Evolutionary conservation across 2,329 filamentous ascomycete species (phyloP), one percentile per base, ranked within the genome.

Genomic region (Diaporthe sp.): DNA sequence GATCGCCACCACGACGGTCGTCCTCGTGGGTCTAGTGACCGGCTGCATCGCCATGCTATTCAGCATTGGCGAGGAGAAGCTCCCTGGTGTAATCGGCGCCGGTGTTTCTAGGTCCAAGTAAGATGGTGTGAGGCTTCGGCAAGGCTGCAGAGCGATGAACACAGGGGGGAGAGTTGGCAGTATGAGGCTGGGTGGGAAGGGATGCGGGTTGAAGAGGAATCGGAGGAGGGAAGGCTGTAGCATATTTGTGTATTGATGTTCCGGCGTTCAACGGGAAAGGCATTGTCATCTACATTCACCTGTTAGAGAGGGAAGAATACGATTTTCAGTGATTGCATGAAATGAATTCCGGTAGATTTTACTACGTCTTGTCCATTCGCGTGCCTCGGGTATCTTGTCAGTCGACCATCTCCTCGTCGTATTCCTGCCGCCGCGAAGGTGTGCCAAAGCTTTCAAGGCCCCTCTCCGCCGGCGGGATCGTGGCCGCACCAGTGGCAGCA

Each of bases 11-110:
- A 93, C 97, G 79, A 92, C 90, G 5, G 85, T 98, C 64, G 84
- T 92, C 50, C 86, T 97, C 76, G 85, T 97, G 1, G 89, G 90
- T 61, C 84, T 94, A 50, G 85, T 97, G 38, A 88, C 87, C 50
- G 92, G 93, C 82, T 92, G 91, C 15, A 92, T 98, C 78, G 91
- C 92, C 8, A 86, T 97, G 88, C 84, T 99, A 71, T 97, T 93
- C 84, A 92, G 87, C 77, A 94, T 98, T 80, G 97, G 96, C 45
- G 91, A 94, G 82, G 92, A 97, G 86, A 93, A 95, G 84, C 87
- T 98, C 77, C 97, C 97, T 0, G 95, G 95, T 79, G 96, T 99
- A 12, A 96, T 99, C 83, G 95, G 95, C n/a, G 97, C 97, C 64
- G 97, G 97, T 77, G 96, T 99, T 50, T 94, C 93, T 77, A 90